A percentile compares a stretch with the other conserved stretches of the same genome.
phyloP scores from a whole-genome alignment of 345 rosid genomes.

The Aegle marmelos region DNA sequence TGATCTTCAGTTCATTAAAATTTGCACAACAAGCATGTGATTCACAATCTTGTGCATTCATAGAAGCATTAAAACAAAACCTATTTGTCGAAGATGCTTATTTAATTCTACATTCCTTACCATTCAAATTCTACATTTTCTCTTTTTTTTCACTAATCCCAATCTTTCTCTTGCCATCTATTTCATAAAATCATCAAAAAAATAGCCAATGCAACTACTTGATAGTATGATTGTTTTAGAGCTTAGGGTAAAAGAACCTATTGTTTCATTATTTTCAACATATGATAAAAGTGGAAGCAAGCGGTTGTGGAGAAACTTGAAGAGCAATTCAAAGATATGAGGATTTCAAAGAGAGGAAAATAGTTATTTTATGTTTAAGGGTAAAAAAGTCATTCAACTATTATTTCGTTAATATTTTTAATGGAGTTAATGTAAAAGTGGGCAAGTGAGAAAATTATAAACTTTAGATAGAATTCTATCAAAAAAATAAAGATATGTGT shows the following conservation, averaged over 20 bases:
- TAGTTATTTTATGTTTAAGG: too few relatives aligned
- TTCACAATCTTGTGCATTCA: neutral
- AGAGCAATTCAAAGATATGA: neutral
- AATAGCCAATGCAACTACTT: neutral
- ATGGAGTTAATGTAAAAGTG: too few relatives aligned
- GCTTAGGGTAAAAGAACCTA: neutral
- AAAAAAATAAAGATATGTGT: too few relatives aligned
- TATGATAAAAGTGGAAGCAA: neutral
- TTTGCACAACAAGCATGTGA: too few relatives aligned
- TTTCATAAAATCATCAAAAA: too few relatives aligned
- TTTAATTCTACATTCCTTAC: neutral
- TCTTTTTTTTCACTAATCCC: too few relatives aligned
- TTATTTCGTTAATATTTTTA: too few relatives aligned
- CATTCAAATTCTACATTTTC: neutral
- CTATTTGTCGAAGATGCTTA: neutral
- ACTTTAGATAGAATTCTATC: too few relatives aligned
- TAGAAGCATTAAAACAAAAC: neutral
- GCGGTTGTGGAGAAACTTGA: neutral
- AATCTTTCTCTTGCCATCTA: too few relatives aligned
- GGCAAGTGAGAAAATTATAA: too few relatives aligned
- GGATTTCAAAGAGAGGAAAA: neutral
- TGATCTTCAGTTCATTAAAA: too few relatives aligned
- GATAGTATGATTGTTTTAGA: neutral
- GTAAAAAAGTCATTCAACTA: too few relatives aligned
- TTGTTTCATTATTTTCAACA: neutral